Conservation (phyloP, 306 rosid species). For the Dalbergia cochinchinensis region DNA sequence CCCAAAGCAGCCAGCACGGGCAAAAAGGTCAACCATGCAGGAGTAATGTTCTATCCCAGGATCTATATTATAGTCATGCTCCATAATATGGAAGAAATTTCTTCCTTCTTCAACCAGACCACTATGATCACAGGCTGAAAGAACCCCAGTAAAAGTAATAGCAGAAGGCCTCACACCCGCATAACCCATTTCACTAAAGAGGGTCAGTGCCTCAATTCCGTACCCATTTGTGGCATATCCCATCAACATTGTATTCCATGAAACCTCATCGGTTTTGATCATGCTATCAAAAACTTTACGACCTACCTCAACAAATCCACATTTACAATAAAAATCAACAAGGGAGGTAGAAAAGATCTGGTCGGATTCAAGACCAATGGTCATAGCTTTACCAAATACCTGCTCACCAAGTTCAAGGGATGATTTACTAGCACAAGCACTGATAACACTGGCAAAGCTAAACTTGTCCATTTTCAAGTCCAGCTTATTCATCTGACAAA, state of each 20-base stretch:
- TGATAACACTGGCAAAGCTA: slow-evolving; percentile 73
- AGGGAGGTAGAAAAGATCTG: slow-evolving; percentile 68
- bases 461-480: slow-evolving; percentile 71
- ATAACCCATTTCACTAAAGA: slow-evolving; percentile 67
- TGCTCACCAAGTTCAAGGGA: slow-evolving; percentile 77
- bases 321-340: slow-evolving; percentile 80
- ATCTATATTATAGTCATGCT: slow-evolving; percentile 56
- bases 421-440: slow-evolving; percentile 76
- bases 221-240: slow-evolving; percentile 88
- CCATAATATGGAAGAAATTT: slow-evolving; percentile 64
- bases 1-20: slow-evolving; percentile 70
- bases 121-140: slow-evolving; percentile 81
- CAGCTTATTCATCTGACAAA: slow-evolving; percentile 64
- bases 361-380: slow-evolving; percentile 68
- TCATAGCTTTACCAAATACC: slow-evolving; percentile 64
- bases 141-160: slow-evolving; percentile 71
- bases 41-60: slow-evolving; percentile 73
- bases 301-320: slow-evolving; percentile 72
- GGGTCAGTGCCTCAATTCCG: slow-evolving; percentile 70
- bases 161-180: slow-evolving; percentile 63
- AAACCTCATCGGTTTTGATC: slow-evolving; percentile 68
- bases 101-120: slow-evolving; percentile 81
- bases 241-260: slow-evolving; percentile 85
- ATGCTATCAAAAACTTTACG: slow-evolving; percentile 62
- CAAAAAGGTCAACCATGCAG: slow-evolving; percentile 75